Evolutionary conservation across 805 yeast species (phyloP), one percentile per base, ranked within the genome.

Genomic region (Nakazawaea anatomiae): DNA sequence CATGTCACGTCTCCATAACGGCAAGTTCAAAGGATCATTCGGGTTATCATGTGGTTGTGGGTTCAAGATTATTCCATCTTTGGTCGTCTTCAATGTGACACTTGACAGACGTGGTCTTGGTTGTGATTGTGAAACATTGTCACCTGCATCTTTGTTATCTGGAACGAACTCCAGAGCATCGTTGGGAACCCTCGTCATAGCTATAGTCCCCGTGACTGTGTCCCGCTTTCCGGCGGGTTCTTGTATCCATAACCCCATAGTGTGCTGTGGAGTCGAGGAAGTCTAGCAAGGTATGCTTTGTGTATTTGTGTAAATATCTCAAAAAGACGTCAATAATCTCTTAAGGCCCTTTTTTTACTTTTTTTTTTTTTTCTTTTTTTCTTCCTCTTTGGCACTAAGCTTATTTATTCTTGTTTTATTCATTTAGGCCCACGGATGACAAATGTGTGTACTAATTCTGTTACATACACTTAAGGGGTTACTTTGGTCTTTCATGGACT

Each of bases 11-110:
- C 78, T 69, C 80, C 83, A 77, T 6, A 72, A 57, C 1, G 86
- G 84, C 87, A 87, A 80, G 57, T 82, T 82, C 40, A 82, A 67
- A 2, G 87, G 87, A 55, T 82, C 87, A 57, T 82, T 80, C 4
- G 84, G 83, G 54, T 76, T 69, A 56, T 80, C 78, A 39, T 77
- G 79, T 5, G 87, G 87, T 60, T 82, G 87, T 0, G 87, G 87
- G 50, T 71, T 65, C 36, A 82, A 64, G 35, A 82, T 72, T 27
- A 82, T 64, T 1, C 86, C 86, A 4, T 63, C 60, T 6, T 67
- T 61, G 5, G 78, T 74, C 42, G 69, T 72, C 52, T 81, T 80
- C 45, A 79, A 60, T 0, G 69, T 55, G 27, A n/a, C 50, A 47
- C 50, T 47, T 10, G 28, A 11, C 41, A 35, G 45, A 4, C 46